phyloP scores from a whole-genome alignment of 1,284 basidiomycete species.

The Apiotrichum montevideense region DNA sequence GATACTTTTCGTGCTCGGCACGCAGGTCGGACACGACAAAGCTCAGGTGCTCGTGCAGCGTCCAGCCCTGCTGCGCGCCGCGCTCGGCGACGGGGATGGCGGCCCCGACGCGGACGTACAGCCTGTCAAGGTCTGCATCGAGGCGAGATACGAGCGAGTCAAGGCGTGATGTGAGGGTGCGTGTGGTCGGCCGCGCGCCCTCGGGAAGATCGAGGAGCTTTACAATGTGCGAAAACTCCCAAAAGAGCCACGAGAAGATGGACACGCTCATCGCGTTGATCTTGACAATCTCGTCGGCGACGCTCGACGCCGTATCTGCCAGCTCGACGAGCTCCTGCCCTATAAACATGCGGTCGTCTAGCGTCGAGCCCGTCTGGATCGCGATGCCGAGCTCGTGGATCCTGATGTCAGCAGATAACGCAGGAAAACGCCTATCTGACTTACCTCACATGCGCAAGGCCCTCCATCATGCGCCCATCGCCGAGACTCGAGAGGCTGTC shows the following conservation, averaged over 20 bases:
- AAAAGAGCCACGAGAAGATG: slow-evolving; percentile 41
- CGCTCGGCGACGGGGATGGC: slow-evolving; percentile 7
- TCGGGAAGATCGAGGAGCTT: slow-evolving; percentile 22
- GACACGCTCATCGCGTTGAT: slow-evolving; percentile 40
- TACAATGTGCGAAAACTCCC: slow-evolving; percentile 37
- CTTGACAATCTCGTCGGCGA: slow-evolving; percentile 34
- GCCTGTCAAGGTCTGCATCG: slow-evolving; percentile 25
- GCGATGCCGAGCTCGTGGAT: slow-evolving; percentile 39
- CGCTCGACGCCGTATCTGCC: slow-evolving; percentile 32
- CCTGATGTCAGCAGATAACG: slow-evolving; percentile 11
- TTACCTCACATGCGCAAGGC: slow-evolving; percentile 36
- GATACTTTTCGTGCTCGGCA: slow-evolving; percentile 24
- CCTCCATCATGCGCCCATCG: slow-evolving; percentile 27
- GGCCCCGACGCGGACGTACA: slow-evolving; percentile 15
- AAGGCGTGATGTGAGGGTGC: slow-evolving; percentile 20
- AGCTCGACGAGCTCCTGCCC: slow-evolving; percentile 35
- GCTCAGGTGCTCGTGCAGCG: slow-evolving; percentile 7
- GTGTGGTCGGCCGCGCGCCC: not conserved
- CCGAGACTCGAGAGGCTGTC: slow-evolving; percentile 35
- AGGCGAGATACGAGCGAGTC: slow-evolving; percentile 33
- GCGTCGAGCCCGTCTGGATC: slow-evolving; percentile 28
- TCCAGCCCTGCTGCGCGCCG: slow-evolving; percentile 8
- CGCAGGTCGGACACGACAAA: slow-evolving; percentile 6
- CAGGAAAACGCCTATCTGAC: slow-evolving; percentile 4
- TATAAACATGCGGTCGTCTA: slow-evolving; percentile 33